Percentiles rank a stretch among this genome's conserved stretches.
Conservation (phyloP, 2,329 filamentous ascomycete species). For the Colletotrichum spinosum region DNA sequence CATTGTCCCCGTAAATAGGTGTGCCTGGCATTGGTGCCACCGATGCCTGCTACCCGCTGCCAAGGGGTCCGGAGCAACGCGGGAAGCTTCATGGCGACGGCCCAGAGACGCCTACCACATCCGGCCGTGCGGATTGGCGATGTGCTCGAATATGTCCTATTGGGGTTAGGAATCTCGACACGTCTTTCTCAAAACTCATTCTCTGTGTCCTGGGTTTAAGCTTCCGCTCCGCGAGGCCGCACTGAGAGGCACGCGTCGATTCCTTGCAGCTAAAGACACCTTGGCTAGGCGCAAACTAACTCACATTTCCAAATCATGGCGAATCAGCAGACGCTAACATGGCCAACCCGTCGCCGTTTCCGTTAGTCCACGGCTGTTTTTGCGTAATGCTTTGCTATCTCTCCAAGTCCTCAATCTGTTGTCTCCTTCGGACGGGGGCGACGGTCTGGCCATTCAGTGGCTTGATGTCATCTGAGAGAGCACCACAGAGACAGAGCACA, state of each 20-base stretch:
- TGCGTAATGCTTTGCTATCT: background rate
- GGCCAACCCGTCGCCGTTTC: conserved; percentile 18
- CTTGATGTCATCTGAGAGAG: conserved; percentile 15
- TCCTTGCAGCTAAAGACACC: background rate
- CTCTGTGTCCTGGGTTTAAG: background rate
- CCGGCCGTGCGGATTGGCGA: conserved; percentile 1
- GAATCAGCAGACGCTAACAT: conserved; percentile 23
- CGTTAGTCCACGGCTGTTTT: conserved; percentile 1
- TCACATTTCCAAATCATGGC: conserved; percentile 22
- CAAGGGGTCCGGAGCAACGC: conserved; percentile 18
- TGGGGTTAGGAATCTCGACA: background rate
- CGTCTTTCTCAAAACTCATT: conserved; percentile 1
- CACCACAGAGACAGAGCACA: conserved; percentile 10
- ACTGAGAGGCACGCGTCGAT: too few relatives aligned
- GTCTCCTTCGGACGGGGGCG: conserved; percentile 11
- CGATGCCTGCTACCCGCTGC: conserved; percentile 2
- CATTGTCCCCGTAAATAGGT: conserved; percentile 17
- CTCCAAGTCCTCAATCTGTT: background rate
- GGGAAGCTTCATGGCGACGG: conserved; percentile 10
- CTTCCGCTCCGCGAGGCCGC: background rate
- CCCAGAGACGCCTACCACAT: conserved; percentile 25
- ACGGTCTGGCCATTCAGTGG: conserved; percentile 21
- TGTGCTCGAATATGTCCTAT: too few relatives aligned
- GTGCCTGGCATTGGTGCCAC: background rate
- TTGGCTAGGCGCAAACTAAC: conserved; percentile 2